These are phyloP conservation scores for Urtica urens DNA, from an alignment of 306 rosid genomes.

Conservation along the genomic window DNA sequence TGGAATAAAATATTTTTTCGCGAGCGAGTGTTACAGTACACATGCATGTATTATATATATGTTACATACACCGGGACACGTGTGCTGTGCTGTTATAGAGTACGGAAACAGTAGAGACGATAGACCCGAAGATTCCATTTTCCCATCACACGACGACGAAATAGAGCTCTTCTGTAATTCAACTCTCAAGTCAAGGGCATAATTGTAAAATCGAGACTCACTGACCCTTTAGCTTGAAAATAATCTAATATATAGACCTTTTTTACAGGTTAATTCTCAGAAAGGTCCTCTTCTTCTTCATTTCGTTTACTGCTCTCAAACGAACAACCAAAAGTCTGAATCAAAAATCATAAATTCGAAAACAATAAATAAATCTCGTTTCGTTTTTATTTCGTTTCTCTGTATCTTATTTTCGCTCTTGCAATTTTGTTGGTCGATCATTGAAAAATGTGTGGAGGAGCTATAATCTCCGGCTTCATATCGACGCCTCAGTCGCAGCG, in stretches of 20 bases:
- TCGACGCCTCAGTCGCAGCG: slow-evolving; percentile 33
- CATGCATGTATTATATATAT: background rate
- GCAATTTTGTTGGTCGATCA: background rate
- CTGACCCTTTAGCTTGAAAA: background rate
- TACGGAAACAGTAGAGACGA: background rate
- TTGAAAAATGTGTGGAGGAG: slow-evolving; percentile 80
- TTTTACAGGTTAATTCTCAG: background rate
- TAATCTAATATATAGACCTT: background rate
- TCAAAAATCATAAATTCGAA: too few relatives aligned
- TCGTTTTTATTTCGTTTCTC: background rate
- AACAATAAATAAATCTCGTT: background rate
- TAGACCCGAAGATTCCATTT: background rate
- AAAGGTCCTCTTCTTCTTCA: background rate
- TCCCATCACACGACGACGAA: background rate
- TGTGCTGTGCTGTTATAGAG: background rate
- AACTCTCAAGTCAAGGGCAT: background rate
- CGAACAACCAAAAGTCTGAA: too few relatives aligned
- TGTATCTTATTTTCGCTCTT: background rate
- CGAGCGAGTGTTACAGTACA: too few relatives aligned
- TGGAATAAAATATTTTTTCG: too few relatives aligned
- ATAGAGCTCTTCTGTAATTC: slow-evolving; percentile 1
- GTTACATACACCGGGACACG: background rate
- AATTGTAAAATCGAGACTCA: background rate
- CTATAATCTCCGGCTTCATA: slow-evolving; percentile 87
- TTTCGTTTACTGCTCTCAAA: background rate